Conservation (phyloP, 2,329 filamentous ascomycete genomes). For the Sclerotinia nivalis region DNA sequence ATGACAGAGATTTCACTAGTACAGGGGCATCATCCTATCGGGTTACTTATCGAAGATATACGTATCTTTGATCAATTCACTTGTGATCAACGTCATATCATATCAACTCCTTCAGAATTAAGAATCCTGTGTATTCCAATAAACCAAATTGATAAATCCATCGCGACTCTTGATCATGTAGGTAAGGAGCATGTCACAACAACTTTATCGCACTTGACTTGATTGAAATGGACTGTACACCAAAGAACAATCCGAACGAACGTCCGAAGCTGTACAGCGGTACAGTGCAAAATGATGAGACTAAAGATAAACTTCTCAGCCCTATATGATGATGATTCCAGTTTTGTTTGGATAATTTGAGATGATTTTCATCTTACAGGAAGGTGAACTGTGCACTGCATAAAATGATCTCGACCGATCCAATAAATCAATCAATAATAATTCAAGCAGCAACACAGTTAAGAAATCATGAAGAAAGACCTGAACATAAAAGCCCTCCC, state of each 20-base stretch:
- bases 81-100: constrained; percentile 3
- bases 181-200: neutral
- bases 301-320: constrained; percentile 20
- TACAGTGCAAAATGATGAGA: neutral
- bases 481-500: neutral
- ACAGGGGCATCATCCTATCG: constrained; percentile 16
- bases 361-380: constrained; percentile 14
- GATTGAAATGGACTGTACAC: constrained; percentile 6
- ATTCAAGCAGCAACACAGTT: neutral
- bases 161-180: neutral
- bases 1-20: constrained; percentile 18
- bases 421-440: neutral
- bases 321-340: constrained; percentile 10
- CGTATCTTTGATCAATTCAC: neutral
- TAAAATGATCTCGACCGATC: neutral
- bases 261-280: neutral
- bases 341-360: constrained; percentile 6
- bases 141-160: neutral
- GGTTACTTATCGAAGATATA: constrained; percentile 15
- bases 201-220: constrained; percentile 7
- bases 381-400: constrained; percentile 20
- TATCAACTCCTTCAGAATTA: neutral
- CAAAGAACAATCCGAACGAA: neutral
- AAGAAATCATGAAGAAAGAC: neutral
- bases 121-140: too few species aligned